Evolutionary conservation across 23 red algal species (phyloP), one percentile per base, ranked within the genome.

Genomic region (Gracilaria vermiculophylla): DNA sequence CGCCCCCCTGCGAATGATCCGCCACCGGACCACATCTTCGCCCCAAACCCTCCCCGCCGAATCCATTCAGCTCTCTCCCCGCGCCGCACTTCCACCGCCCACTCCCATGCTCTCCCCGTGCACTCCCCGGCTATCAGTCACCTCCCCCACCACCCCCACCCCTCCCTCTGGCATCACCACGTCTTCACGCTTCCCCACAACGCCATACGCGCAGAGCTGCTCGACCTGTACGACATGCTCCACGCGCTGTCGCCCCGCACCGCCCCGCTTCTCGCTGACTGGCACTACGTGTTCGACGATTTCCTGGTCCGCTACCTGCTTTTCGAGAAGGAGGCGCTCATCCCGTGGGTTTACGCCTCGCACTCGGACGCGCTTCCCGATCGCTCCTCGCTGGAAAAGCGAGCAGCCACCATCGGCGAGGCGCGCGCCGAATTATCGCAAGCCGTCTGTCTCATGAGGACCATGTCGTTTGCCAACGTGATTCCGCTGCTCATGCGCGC

Each of bases 161-260:
- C 79, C 54, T 67, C 79, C 2, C 48, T 65, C 25, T 93, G 90
- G 90, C 57, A 71, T 62, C 50, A 74, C 25, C 56, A 93, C 53
- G 54, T 93, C 37, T 28, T 93, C 80, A 45, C 79, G 17, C 65
- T 93, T n/a, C 90, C 90, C 23, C 90, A 93, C 80, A 93, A 93
- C 43, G 90, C 90, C n/a, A 41, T 93, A 1, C 90, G 90, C 40
- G 80, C 80, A 7, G 90, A 93, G 70, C 65, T 93, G 35, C 36
- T 72, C 1, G 88, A 92, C 31, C 36, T 92, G 40, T 78, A 49
- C 45, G 80, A 43, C 43, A 72, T 93, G 78, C 49, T 93, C 20
- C 57, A 66, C 53, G 51, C 69, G 3, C 16, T 93, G 52, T 50
- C 55, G 39, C 49, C 77, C 4, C 40, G 58, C 44, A 51, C 64